phyloP scores from a whole-genome alignment of 208 protist species.

The Naegleria fowleri region DNA sequence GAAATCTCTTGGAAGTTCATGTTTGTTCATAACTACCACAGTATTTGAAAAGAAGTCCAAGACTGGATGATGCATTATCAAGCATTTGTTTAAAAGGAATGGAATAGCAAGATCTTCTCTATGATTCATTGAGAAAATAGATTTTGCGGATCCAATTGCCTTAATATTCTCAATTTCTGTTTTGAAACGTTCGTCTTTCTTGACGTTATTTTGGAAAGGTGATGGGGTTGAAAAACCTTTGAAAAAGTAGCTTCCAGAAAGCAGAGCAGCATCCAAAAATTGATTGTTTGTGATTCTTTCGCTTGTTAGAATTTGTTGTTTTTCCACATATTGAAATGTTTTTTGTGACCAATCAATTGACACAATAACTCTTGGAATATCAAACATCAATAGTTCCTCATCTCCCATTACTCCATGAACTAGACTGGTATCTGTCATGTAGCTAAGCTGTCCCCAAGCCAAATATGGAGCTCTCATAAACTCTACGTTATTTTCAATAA shows the following conservation, averaged over 20 bases:
- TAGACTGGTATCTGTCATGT: background rate
- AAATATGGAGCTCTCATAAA: conserved; percentile 17
- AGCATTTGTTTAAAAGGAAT: background rate
- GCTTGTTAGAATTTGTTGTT: background rate
- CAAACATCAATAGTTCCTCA: background rate
- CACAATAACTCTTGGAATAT: background rate
- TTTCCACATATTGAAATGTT: conserved; percentile 11
- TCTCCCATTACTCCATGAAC: background rate
- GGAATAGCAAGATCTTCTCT: background rate
- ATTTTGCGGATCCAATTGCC: background rate
- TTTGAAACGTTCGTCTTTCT: background rate
- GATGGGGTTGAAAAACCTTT: background rate
- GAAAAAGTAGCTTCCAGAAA: background rate
- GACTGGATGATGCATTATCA: conserved; percentile 1
- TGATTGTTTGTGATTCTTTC: background rate
- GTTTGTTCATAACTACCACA: background rate
- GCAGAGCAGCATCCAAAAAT: background rate
- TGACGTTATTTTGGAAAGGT: background rate
- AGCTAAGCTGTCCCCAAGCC: background rate
- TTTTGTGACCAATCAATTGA: background rate
- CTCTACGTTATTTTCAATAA: background rate
- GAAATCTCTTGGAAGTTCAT: background rate
- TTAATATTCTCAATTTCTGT: conserved; percentile 1
- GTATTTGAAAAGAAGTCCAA: background rate
- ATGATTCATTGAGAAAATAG: background rate